These are phyloP conservation scores for Nicotiana otophora DNA, from an alignment of 257 asterid species.

Conservation along the genomic window DNA sequence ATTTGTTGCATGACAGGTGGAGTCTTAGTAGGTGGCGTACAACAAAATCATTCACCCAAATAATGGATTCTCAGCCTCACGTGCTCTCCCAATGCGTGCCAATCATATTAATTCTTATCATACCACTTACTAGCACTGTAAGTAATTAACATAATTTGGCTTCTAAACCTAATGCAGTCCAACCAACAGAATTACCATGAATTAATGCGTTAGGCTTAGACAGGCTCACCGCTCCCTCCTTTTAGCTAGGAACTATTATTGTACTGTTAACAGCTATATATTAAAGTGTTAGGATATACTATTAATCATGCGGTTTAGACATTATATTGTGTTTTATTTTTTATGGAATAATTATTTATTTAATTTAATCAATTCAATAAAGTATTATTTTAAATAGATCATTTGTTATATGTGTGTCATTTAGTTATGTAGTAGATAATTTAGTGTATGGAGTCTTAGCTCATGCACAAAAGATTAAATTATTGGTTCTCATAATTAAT, in stretches of 20 bases:
- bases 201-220: not conserved
- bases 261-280: not conserved
- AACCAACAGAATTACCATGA: not conserved
- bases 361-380: too few species aligned
- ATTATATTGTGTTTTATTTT: too few species aligned
- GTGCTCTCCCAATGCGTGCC: slow-evolving; percentile 5
- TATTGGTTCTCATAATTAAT: too few species aligned
- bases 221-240: not conserved
- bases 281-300: too few species aligned
- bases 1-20: slow-evolving; percentile 32
- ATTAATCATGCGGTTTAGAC: too few species aligned
- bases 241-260: not conserved
- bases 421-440: too few species aligned
- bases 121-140: not conserved
- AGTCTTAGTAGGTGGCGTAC: slow-evolving; percentile 24
- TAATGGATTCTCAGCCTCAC: slow-evolving; percentile 9
- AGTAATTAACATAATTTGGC: not conserved
- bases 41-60: slow-evolving; percentile 23
- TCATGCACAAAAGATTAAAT: too few species aligned
- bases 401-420: too few species aligned
- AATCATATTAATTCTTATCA: not conserved
- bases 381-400: too few species aligned
- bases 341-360: too few species aligned
- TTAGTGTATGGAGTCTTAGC: too few species aligned
- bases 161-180: not conserved